Conservation (phyloP, 306 rosid genomes). For the Corylus americana region DNA sequence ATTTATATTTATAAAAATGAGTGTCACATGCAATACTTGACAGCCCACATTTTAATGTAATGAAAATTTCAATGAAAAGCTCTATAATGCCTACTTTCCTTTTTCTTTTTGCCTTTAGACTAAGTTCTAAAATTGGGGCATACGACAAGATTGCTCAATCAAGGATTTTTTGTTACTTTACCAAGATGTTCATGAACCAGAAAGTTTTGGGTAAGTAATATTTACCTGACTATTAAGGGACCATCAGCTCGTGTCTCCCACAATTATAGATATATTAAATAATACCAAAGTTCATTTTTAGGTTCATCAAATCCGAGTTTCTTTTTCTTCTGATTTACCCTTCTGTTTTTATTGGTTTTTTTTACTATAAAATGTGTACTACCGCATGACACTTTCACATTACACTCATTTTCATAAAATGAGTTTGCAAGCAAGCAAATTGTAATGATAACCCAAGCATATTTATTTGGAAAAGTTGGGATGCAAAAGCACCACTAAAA, state of each 20-base stretch:
- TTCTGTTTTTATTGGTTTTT: not conserved
- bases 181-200: not conserved
- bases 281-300: not conserved
- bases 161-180: not conserved
- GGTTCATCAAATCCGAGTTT: not conserved
- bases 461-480: conserved; percentile 7
- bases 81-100: not conserved
- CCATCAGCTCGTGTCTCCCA: not conserved
- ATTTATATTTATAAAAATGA: no score
- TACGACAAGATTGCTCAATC: conserved; percentile 2
- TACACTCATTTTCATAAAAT: no score
- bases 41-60: no score
- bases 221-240: not conserved
- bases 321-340: not conserved
- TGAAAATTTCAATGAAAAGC: not conserved
- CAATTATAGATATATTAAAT: conserved; percentile 5
- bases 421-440: no score
- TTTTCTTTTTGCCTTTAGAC: not conserved
- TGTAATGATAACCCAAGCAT: no score
- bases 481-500: conserved; percentile 28
- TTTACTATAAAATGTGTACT: no score
- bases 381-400: no score
- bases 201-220: not conserved
- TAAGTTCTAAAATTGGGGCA: not conserved
- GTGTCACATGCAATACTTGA: no score